Conservation (phyloP, 2,329 filamentous ascomycete species). For the Colletotrichum higginsianum region DNA sequence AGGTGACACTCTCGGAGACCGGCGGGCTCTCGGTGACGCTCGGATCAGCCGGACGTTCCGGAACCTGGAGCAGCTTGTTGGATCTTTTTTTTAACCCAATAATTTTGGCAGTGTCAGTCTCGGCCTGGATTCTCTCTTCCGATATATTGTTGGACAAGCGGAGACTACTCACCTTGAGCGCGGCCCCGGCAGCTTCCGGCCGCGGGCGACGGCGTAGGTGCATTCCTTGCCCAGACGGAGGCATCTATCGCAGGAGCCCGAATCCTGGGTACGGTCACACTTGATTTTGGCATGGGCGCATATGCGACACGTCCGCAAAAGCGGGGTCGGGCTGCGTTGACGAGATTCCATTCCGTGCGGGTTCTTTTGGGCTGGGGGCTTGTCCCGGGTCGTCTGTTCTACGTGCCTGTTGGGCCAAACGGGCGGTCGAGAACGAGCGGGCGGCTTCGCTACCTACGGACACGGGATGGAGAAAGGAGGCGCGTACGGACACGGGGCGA, state of each 20-base stretch:
- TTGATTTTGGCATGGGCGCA: conserved; percentile 55
- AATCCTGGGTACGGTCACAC: conserved; percentile 53
- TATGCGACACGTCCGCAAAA: conserved; percentile 52
- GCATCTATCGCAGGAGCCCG: conserved; percentile 52
- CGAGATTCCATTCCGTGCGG: conserved; percentile 21
- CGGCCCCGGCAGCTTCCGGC: conserved; percentile 43
- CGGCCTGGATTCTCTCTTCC: neutral
- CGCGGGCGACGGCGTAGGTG: conserved; percentile 50
- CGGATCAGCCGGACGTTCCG: conserved; percentile 15
- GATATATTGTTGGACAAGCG: neutral
- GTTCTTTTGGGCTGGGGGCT: neutral
- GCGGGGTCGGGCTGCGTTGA: conserved; percentile 35
- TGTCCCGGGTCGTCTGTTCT: neutral
- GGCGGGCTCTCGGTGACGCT: conserved; percentile 22
- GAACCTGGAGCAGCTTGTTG: conserved; percentile 27
- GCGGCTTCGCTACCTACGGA: conserved; percentile 30
- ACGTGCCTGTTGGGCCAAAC: conserved; percentile 1
- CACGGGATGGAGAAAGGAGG: conserved; percentile 15
- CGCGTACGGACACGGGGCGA: conserved; percentile 31
- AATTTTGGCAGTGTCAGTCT: neutral
- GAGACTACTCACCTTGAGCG: conserved; percentile 34
- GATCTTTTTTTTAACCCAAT: neutral
- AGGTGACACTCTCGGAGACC: conserved; percentile 23
- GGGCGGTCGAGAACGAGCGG: neutral
- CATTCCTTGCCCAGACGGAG: conserved; percentile 52